phyloP scores from a whole-genome alignment of 1,139 yeast genomes.

The Geotrichum europaeum region DNA sequence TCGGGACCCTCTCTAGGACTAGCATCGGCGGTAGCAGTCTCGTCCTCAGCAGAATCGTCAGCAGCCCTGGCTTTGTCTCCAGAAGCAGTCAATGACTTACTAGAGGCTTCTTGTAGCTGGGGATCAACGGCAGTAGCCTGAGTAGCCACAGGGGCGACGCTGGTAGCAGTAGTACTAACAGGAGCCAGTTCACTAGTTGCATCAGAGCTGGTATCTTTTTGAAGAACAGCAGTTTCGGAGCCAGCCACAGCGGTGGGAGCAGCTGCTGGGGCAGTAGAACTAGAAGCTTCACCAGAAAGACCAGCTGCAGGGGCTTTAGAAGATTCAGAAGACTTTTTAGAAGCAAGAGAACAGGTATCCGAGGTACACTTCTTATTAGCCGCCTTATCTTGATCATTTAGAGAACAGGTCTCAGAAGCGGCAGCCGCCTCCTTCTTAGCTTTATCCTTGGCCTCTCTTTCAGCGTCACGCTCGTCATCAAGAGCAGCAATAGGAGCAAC shows the following conservation, averaged over 20 bases:
- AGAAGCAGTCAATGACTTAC: background rate
- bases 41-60: background rate
- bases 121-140: slow-evolving; percentile 5
- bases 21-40: background rate
- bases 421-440: background rate
- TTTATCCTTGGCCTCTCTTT: slow-evolving; percentile 6
- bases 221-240: slow-evolving; percentile 1
- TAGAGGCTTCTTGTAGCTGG: background rate
- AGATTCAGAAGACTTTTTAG: background rate
- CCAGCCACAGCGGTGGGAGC: slow-evolving; percentile 2
- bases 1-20: background rate
- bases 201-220: slow-evolving; percentile 1
- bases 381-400: background rate
- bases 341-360: background rate
- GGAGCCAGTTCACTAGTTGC: slow-evolving; percentile 12
- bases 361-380: background rate
- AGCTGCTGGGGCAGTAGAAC: background rate
- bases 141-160: slow-evolving; percentile 3
- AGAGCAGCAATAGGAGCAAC: slow-evolving; percentile 18
- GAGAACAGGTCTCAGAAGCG: background rate
- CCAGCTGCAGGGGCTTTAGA: background rate
- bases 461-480: slow-evolving; percentile 14
- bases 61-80: background rate
- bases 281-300: background rate
- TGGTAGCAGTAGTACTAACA: slow-evolving; percentile 11